Conservation (phyloP, 225 moss, liverwort and hornwort species). For the Anthoceros angustus region DNA sequence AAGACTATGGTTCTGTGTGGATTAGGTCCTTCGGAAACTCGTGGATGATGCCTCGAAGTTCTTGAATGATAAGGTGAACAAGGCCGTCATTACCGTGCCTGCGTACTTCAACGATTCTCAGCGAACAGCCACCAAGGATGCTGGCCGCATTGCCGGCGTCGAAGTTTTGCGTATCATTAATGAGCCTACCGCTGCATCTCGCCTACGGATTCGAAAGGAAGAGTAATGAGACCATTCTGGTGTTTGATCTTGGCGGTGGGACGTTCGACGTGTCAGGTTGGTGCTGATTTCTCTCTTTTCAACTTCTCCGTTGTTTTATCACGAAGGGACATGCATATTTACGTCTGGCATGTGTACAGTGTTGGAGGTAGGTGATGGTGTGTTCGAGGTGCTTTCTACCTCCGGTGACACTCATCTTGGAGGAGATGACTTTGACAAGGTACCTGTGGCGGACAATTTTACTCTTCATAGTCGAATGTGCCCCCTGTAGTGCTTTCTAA, state of each 20-base stretch:
- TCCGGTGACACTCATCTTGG: constrained; percentile 55
- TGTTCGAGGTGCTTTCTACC: constrained; percentile 47
- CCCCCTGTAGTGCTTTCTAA: neutral
- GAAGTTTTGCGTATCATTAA: constrained; percentile 39
- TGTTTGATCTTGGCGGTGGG: constrained; percentile 48
- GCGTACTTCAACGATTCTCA: constrained; percentile 96
- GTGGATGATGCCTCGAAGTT: constrained; percentile 94
- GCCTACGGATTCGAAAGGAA: constrained; percentile 54
- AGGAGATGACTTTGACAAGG: constrained; percentile 54
- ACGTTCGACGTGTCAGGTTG: constrained; percentile 39
- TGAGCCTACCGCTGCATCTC: constrained; percentile 48
- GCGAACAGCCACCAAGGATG: constrained; percentile 82
- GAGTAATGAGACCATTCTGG: constrained; percentile 43
- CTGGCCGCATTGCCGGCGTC: constrained; percentile 78
- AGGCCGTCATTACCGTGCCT: constrained; percentile 88
- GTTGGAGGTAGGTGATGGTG: constrained; percentile 46
- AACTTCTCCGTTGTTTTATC: no score
- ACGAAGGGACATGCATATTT: no score
- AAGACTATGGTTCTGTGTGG: neutral
- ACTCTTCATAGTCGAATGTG: neutral
- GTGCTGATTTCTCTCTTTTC: no score
- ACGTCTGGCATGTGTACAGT: no score
- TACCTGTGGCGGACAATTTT: no score
- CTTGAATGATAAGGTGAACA: constrained; percentile 75
- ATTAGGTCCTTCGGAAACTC: constrained; percentile 69